Evolutionary conservation across 768 basidiomycete genomes (phyloP).

Genomic region (Aureoboletus auriporus): DNA sequence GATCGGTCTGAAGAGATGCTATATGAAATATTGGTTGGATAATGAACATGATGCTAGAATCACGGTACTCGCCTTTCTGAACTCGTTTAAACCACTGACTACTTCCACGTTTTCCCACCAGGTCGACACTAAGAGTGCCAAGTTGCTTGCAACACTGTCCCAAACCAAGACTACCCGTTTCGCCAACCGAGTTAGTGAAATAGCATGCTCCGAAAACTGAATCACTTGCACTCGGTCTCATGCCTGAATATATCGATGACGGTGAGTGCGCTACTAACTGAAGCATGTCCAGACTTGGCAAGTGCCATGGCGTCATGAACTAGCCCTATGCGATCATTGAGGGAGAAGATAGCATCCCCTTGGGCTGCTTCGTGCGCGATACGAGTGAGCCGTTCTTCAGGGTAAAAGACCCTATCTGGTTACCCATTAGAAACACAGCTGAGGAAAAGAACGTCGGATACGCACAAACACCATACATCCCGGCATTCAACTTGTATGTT

Average conservation of each 20-base stretch:
- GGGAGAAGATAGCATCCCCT: conserved; percentile 52
- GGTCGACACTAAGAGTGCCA: conserved; percentile 51
- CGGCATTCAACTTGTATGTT: conserved; percentile 88
- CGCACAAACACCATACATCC: conserved; percentile 86
- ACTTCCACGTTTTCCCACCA: conserved; percentile 81
- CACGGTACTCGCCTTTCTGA: conserved; percentile 48
- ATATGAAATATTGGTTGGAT: not conserved
- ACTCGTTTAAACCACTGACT: conserved; percentile 51
- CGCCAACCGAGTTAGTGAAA: conserved; percentile 1
- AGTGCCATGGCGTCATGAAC: conserved; percentile 80
- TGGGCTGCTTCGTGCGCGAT: conserved; percentile 81
- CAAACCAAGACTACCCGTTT: conserved; percentile 67
- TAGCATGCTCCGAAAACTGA: not conserved
- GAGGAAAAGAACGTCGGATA: too few species aligned
- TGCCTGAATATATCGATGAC: conserved; percentile 64
- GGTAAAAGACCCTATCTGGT: conserved; percentile 82
- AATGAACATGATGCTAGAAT: not conserved
- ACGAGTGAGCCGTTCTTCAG: conserved; percentile 68
- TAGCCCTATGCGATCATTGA: conserved; percentile 88
- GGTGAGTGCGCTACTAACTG: conserved; percentile 72
- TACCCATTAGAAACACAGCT: not conserved
- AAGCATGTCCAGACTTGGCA: conserved; percentile 73
- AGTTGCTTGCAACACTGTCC: conserved; percentile 58
- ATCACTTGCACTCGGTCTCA: conserved; percentile 71
- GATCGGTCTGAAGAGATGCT: conserved; percentile 71